These are phyloP conservation scores for Komagataella phaffii DNA, from an alignment of 805 yeast species.

Conservation along the genomic window DNA sequence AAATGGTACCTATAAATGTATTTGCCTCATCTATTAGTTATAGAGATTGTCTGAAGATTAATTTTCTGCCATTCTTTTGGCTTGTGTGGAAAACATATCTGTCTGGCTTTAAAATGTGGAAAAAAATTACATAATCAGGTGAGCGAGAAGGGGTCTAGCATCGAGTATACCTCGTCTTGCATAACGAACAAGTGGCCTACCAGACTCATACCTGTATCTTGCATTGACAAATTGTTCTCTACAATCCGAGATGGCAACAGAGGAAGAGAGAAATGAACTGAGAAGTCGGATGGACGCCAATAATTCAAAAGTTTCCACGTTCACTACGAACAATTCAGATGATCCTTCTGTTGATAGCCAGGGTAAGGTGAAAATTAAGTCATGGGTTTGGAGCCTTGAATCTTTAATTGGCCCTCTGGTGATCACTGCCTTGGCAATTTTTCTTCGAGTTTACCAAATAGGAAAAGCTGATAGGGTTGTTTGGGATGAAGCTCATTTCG, in stretches of 20 bases:
- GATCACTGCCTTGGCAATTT: conserved; percentile 31
- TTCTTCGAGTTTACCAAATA: conserved; percentile 47
- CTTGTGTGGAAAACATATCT: too few relatives aligned
- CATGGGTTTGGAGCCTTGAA: neutral
- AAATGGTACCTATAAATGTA: too few relatives aligned
- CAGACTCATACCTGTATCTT: neutral
- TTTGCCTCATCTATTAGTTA: too few relatives aligned
- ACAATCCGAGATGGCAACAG: neutral
- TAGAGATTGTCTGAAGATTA: too few relatives aligned
- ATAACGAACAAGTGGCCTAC: neutral
- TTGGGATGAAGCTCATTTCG: conserved; percentile 92
- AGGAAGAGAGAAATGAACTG: neutral
- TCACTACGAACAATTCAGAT: neutral
- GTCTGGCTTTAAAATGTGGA: too few relatives aligned
- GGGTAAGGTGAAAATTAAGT: neutral
- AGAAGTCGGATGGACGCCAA: neutral
- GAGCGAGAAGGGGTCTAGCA: neutral
- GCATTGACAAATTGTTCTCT: neutral
- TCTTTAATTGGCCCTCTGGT: conserved; percentile 23
- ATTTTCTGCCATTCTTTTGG: too few relatives aligned
- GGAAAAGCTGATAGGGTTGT: conserved; percentile 46
- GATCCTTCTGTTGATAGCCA: neutral
- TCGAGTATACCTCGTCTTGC: neutral
- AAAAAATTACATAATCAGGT: neutral
- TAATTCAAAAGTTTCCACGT: neutral